phyloP scores from a whole-genome alignment of 208 protist species.

The Leishmania lainsoni region DNA sequence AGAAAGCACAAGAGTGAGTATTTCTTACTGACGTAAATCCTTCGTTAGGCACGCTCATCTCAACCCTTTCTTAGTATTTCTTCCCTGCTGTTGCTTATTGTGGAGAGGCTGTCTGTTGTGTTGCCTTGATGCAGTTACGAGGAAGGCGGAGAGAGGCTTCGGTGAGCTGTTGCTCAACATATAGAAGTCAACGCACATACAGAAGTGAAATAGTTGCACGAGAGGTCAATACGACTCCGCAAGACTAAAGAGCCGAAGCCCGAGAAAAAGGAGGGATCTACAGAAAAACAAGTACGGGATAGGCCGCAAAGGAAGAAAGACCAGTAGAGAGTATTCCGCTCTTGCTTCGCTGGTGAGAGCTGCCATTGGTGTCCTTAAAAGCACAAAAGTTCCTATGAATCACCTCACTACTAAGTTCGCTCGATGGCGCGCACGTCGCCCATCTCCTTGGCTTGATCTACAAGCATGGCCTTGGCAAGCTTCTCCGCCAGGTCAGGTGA shows the following conservation, averaged over 20 bases:
- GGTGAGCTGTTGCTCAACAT: not conserved
- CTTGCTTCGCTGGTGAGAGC: not conserved
- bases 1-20: not conserved
- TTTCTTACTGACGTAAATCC: not conserved
- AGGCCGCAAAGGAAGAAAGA: slow-evolving; percentile 8
- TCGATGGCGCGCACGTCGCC: slow-evolving; percentile 31
- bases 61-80: not conserved
- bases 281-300: slow-evolving; percentile 7
- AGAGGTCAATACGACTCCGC: not conserved
- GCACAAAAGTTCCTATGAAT: not conserved
- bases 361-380: not conserved
- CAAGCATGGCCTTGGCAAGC: slow-evolving; percentile 76
- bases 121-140: not conserved
- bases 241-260: not conserved
- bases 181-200: not conserved
- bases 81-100: not conserved
- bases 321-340: not conserved
- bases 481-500: slow-evolving; percentile 61
- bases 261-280: not conserved
- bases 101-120: too few relatives aligned
- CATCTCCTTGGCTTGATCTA: slow-evolving; percentile 45
- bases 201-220: not conserved
- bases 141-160: not conserved
- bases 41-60: not conserved
- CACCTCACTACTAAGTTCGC: not conserved